Conservation (phyloP, 2,329 filamentous ascomycete genomes). For the Colletotrichum nymphaeae region DNA sequence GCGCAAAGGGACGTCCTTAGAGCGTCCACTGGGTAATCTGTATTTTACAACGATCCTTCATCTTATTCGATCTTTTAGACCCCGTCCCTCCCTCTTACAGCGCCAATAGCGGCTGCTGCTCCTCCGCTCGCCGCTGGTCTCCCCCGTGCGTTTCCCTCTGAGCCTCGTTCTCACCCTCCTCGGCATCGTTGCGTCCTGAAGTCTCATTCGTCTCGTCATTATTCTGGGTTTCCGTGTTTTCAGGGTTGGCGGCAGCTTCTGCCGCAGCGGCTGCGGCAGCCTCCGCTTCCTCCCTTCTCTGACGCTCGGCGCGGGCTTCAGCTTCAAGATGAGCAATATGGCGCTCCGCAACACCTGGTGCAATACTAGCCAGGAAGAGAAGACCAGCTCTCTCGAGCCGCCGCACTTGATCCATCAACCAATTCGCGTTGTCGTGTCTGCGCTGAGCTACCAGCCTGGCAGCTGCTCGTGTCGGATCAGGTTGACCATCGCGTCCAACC, state of each 20-base stretch:
- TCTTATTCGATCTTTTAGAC: background rate
- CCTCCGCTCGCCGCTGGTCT: conserved; percentile 20
- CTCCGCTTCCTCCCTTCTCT: conserved; percentile 56
- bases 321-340: conserved; percentile 71
- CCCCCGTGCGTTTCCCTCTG: conserved; percentile 4
- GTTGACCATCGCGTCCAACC: conserved; percentile 42
- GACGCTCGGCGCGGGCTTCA: conserved; percentile 58
- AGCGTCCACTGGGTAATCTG: conserved; percentile 27
- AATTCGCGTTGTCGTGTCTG: conserved; percentile 56
- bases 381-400: conserved; percentile 69
- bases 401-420: conserved; percentile 62
- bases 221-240: conserved; percentile 13
- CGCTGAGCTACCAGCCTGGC: conserved; percentile 64
- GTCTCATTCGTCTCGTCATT: conserved; percentile 13
- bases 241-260: conserved; percentile 39
- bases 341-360: conserved; percentile 73
- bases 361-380: conserved; percentile 74
- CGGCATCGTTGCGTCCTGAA: background rate
- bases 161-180: background rate
- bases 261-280: conserved; percentile 51
- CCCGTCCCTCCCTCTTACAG: background rate
- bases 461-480: conserved; percentile 63
- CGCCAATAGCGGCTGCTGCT: conserved; percentile 27
- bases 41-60: conserved; percentile 17
- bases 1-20: conserved; percentile 12